phyloP scores from a whole-genome alignment of 192 early-diverging fungal species.

The Backusella sp. region DNA sequence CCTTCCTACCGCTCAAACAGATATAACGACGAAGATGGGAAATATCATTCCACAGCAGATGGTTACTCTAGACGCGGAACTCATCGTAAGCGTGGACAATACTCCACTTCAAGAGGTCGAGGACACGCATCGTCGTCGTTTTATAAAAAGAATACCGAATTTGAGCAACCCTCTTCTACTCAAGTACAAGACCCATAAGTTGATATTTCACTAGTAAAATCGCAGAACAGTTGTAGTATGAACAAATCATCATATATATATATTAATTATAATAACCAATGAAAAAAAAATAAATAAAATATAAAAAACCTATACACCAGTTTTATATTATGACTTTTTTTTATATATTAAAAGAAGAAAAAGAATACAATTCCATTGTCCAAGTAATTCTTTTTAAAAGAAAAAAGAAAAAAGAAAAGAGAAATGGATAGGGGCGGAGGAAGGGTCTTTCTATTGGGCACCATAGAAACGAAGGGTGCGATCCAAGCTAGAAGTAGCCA shows the following conservation, averaged over 20 bases:
- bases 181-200: background rate
- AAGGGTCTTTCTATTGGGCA: background rate
- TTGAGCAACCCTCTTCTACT: background rate
- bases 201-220: background rate
- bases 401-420: background rate
- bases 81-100: conserved; percentile 10
- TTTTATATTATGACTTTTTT: background rate
- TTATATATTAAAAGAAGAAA: background rate
- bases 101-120: background rate
- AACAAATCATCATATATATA: background rate
- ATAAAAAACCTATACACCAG: background rate
- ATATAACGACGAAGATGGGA: background rate
- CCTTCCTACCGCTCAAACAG: background rate
- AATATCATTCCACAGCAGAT: background rate
- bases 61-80: background rate
- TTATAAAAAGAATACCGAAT: background rate
- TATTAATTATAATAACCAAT: background rate
- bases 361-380: background rate
- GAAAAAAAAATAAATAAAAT: background rate
- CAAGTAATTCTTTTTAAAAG: background rate
- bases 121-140: background rate
- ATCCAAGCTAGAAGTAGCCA: conserved; percentile 54
- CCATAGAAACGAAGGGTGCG: conserved; percentile 54
- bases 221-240: background rate
- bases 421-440: too few species aligned